Evolutionary conservation across 306 rosid genomes (phyloP).

Genomic region (Cicer pinnatifidum): DNA sequence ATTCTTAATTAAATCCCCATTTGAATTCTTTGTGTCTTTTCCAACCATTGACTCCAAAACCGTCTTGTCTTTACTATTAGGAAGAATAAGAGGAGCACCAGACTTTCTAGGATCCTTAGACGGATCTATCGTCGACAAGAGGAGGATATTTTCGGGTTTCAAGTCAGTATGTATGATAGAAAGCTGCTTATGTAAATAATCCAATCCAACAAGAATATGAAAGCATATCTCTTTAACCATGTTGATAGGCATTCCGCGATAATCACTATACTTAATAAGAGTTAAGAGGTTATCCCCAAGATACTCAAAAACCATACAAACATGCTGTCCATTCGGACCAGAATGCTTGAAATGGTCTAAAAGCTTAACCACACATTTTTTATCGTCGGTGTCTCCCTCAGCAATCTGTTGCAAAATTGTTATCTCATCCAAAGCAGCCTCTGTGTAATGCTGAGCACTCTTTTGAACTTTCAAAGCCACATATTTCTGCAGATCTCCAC

Average conservation of each 20-base stretch:
- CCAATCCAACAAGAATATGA: conserved; percentile 88
- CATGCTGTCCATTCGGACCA: conserved; percentile 95
- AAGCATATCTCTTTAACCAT: conserved; percentile 90
- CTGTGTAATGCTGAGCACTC: conserved; percentile 98
- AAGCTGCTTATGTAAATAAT: conserved; percentile 91
- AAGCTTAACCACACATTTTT: conserved; percentile 91
- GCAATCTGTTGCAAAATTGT: conserved; percentile 90
- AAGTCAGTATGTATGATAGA: conserved; percentile 94
- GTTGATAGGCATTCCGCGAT: conserved; percentile 78
- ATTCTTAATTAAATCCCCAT: conserved; percentile 76
- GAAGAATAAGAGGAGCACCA: conserved; percentile 69
- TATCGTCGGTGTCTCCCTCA: conserved; percentile 82
- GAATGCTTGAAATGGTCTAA: conserved; percentile 96
- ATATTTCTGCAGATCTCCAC: conserved; percentile 63
- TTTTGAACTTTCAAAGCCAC: conserved; percentile 96
- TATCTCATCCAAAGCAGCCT: conserved; percentile 97
- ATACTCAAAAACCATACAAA: conserved; percentile 94
- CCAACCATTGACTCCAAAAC: conserved; percentile 54
- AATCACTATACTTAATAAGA: conserved; percentile 82
- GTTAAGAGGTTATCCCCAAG: conserved; percentile 93
- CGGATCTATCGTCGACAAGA: conserved; percentile 76
- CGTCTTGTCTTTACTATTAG: conserved; percentile 61
- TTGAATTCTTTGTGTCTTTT: conserved; percentile 61
- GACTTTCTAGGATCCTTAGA: conserved; percentile 84
- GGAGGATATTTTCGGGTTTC: conserved; percentile 88